A percentile compares a stretch with the other conserved stretches of the same genome.
These are phyloP conservation scores for Daldinia decipiens DNA, from an alignment of 495 filamentous ascomycete species.

Conservation along the genomic window DNA sequence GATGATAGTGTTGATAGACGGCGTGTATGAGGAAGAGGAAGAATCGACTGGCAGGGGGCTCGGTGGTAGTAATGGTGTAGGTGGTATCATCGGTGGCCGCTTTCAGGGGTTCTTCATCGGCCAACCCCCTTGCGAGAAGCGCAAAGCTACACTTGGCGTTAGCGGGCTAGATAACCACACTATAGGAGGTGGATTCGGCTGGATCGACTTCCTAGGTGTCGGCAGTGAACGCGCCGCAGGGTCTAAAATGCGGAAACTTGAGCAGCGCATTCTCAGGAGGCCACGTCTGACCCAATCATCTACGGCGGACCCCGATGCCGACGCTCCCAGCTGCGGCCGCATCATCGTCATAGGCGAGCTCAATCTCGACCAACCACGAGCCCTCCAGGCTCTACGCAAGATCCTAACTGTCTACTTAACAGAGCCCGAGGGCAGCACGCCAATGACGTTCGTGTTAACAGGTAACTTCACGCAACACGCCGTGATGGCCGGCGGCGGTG, in stretches of 20 bases:
- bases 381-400: constrained; percentile 78
- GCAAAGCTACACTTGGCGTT: constrained; percentile 79
- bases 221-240: constrained; percentile 90
- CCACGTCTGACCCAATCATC: constrained; percentile 41
- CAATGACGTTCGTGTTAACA: constrained; percentile 79
- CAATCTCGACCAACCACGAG: constrained; percentile 81
- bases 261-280: constrained; percentile 54
- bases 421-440: constrained; percentile 70
- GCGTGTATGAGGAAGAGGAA: constrained; percentile 92
- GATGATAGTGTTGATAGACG: constrained; percentile 94
- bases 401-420: constrained; percentile 75
- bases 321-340: constrained; percentile 56
- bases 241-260: constrained; percentile 79
- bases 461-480: constrained; percentile 86
- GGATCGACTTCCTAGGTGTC: constrained; percentile 94
- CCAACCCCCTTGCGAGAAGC: constrained; percentile 87
- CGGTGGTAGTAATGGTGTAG: constrained; percentile 80
- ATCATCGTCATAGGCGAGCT: constrained; percentile 83
- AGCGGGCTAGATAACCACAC: constrained; percentile 66
- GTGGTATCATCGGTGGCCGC: constrained; percentile 85
- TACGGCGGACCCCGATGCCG: constrained; percentile 23
- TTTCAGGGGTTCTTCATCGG: constrained; percentile 91
- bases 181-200: constrained; percentile 86
- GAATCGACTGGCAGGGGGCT: constrained; percentile 71
- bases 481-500: constrained; percentile 73